Conservation (phyloP, 2,329 filamentous ascomycete species). For the Fusarium sp. region DNA sequence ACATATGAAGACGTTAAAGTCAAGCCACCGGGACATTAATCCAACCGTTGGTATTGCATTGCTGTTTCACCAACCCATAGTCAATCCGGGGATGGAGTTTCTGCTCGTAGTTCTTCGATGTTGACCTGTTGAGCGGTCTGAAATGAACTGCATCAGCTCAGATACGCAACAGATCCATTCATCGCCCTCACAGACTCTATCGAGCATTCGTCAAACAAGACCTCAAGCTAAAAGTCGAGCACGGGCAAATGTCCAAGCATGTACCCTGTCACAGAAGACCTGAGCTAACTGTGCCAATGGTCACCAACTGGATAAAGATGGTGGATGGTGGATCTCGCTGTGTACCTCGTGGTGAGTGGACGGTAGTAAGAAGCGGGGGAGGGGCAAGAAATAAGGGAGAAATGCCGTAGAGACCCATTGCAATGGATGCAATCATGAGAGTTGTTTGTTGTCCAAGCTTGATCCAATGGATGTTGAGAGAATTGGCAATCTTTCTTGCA, state of each 20-base stretch:
- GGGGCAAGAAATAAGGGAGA: constrained; percentile 33
- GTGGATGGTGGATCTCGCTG: constrained; percentile 36
- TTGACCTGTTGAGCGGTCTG: not conserved
- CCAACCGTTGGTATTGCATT: not conserved
- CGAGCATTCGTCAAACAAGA: not conserved
- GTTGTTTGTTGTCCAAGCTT: constrained; percentile 5
- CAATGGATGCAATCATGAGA: constrained; percentile 30
- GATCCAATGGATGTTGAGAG: constrained; percentile 21
- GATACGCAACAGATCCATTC: not conserved
- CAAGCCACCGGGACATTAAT: not conserved
- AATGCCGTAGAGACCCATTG: constrained; percentile 9
- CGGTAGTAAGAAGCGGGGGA: constrained; percentile 32
- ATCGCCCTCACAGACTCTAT: not conserved
- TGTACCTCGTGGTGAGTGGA: constrained; percentile 26
- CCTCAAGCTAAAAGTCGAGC: constrained; percentile 7
- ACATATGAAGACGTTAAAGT: constrained; percentile 10
- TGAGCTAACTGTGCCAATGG: constrained; percentile 8
- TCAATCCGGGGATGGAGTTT: not conserved
- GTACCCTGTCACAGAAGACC: constrained; percentile 29
- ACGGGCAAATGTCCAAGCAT: not conserved
- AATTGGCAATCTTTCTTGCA: not conserved
- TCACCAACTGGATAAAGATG: constrained; percentile 21
- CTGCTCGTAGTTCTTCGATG: not conserved
- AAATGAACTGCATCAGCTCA: not conserved
- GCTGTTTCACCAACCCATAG: not conserved